Percentiles rank a stretch among this genome's conserved stretches.
phyloP scores from a whole-genome alignment of 208 protist genomes.

The Tritrichomonas foetus region DNA sequence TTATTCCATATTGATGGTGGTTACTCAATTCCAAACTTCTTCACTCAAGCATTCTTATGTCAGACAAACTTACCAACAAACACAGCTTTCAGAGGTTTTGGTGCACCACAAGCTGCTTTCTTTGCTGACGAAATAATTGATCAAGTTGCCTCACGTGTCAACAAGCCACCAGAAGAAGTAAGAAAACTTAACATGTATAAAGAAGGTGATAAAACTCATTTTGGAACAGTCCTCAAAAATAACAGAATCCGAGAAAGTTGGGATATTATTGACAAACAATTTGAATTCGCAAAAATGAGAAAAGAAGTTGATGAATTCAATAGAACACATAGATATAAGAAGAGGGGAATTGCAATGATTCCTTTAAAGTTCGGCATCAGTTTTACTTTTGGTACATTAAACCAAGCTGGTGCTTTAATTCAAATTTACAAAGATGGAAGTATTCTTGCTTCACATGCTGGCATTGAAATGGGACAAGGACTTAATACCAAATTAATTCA shows the following conservation, averaged over 20 bases:
- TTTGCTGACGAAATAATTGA: constrained; percentile 63
- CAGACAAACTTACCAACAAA: constrained; percentile 70
- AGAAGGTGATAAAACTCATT: constrained; percentile 9
- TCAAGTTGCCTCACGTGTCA: constrained; percentile 55
- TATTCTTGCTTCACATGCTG: constrained; percentile 58
- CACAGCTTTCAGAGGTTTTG: constrained; percentile 76
- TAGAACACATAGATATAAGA: constrained; percentile 62
- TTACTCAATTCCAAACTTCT: constrained; percentile 67
- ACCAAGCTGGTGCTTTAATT: constrained; percentile 64
- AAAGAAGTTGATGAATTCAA: constrained; percentile 66
- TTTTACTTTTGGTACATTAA: constrained; percentile 65
- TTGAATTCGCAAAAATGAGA: background rate
- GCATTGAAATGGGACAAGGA: constrained; percentile 63
- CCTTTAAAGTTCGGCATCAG: constrained; percentile 74
- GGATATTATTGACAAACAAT: background rate
- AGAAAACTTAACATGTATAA: constrained; percentile 42
- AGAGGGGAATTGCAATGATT: constrained; percentile 69
- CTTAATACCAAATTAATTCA: constrained; percentile 56
- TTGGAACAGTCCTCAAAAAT: background rate
- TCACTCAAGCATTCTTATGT: constrained; percentile 52
- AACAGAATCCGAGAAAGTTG: background rate
- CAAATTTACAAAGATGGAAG: constrained; percentile 62
- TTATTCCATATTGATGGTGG: constrained; percentile 69
- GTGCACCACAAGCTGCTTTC: constrained; percentile 68
- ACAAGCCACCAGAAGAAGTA: constrained; percentile 41